A percentile compares a stretch with the other conserved stretches of the same genome.
Evolutionary conservation across 2,329 filamentous ascomycete species (phyloP).

Genomic region (Knoxdaviesia capensis): DNA sequence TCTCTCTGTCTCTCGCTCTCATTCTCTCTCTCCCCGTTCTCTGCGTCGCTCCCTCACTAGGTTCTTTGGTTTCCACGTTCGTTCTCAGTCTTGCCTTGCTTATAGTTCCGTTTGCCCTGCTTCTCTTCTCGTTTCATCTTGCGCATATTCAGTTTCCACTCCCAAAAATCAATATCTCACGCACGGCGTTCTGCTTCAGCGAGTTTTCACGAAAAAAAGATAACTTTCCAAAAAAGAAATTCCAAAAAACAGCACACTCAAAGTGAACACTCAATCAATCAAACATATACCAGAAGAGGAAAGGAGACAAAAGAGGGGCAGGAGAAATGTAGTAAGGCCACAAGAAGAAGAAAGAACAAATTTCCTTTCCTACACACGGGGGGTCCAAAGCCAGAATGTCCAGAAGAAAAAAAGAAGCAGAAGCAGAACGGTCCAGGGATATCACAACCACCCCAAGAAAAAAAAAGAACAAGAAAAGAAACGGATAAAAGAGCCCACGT

Average conservation of each 20-base stretch:
- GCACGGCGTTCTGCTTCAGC: too few species aligned
- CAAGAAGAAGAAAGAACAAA: too few species aligned
- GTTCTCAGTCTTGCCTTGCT: background rate
- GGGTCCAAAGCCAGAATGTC: background rate
- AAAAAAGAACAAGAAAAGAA: slow-evolving; percentile 1
- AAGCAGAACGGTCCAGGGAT: too few species aligned
- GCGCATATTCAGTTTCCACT: background rate
- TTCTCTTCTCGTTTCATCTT: background rate
- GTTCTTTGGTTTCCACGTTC: background rate
- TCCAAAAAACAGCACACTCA: background rate
- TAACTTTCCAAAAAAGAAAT: too few species aligned
- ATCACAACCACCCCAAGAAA: too few species aligned
- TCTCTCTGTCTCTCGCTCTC: background rate
- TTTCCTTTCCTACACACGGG: background rate
- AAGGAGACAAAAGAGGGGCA: background rate
- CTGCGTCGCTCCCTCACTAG: background rate
- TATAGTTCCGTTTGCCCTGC: background rate
- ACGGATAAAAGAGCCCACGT: slow-evolving; percentile 6
- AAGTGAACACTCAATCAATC: background rate
- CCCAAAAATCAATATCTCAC: too few species aligned
- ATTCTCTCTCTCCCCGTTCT: background rate
- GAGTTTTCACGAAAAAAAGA: background rate
- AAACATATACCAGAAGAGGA: background rate
- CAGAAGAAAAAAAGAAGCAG: too few species aligned
- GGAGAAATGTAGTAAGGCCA: too few species aligned